Base-by-base conservation (phyloP, 2,329 filamentous ascomycete genomes). In the Aspergillus novoparasiticus region DNA sequence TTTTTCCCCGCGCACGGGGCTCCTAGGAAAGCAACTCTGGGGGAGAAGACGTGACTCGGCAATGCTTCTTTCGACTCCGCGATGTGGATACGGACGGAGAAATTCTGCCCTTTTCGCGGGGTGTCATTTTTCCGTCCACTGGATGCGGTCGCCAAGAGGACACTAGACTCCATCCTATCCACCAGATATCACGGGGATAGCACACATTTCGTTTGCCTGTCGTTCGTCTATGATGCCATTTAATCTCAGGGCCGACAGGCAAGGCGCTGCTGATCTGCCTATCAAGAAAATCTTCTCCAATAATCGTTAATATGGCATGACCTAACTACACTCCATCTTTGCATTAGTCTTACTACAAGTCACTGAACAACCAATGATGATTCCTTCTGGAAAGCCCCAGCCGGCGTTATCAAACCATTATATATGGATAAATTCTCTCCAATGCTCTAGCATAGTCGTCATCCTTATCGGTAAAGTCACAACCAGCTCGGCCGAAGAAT, bases 51-150 rank as follows among this genome's bases (percentile, higher is more conserved):
- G 6, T 48, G 57, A 54, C 54, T 61, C 39, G 55, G 36, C 58
- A 57, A 43, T 64, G 50, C 59, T 66, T 56, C 56, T 64, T 66
- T 59, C 36, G 32, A 21, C 9, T 26, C 39, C 32, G 41, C n/a
- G 28, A 6, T 32, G 61, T 64, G 62, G 64, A 58, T 66, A 62
- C 64, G 50, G 57, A 58, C 66, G 66, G 66, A 65, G 64, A 67
- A 67, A 67, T 66, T 64, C 28, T 53, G 59, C 34, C 43, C 53
- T 60, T 11, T 39, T 56, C 54, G 41, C 50, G 56, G 51, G 39
- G 48, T 59, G 55, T 34, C 30, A 51, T 57, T 68, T 68, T 68
- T 66, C 64, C 60, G 60, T 66, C 66, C 64, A 66, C 60, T 65
- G 50, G 51, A 28, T 19, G 26, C 34, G 34, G 46, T 54, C 55